A percentile compares a stretch with the other conserved stretches of the same genome.
Evolutionary conservation across 352 stramenopile genomes (phyloP).

Genomic region (Globisporangium iwayamae): DNA sequence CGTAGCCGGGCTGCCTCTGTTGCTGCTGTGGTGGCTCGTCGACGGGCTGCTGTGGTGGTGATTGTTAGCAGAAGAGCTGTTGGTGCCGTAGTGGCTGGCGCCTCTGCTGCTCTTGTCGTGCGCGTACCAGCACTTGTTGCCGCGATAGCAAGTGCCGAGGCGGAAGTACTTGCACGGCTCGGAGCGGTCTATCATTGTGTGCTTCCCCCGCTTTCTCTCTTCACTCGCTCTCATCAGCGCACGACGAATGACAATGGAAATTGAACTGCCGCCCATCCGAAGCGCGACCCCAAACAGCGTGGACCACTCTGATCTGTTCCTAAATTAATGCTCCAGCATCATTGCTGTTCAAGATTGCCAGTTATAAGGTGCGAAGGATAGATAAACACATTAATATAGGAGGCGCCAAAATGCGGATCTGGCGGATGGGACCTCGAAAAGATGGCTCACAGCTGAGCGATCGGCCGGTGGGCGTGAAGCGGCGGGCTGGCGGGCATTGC

Average conservation of each 20-base stretch:
- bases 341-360: neutral
- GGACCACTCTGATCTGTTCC: neutral
- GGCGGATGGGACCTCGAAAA: slow-evolving; percentile 1
- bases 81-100: neutral
- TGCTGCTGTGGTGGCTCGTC: slow-evolving; percentile 3
- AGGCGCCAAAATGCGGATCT: neutral
- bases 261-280: neutral
- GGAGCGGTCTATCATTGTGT: neutral
- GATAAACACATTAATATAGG: neutral
- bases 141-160: slow-evolving; percentile 3
- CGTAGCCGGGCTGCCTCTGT: neutral
- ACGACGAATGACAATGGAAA: neutral
- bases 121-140: slow-evolving; percentile 10
- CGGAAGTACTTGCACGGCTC: slow-evolving; percentile 12
- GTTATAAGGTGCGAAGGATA: neutral
- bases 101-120: slow-evolving; percentile 3
- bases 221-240: neutral
- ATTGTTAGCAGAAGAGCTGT: neutral
- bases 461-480: slow-evolving; percentile 1
- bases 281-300: neutral
- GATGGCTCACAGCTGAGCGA: neutral
- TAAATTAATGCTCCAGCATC: neutral
- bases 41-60: neutral
- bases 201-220: neutral
- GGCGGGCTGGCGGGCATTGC: neutral